A percentile compares a stretch with the other conserved stretches of the same genome.
Conservation (phyloP, 148 eudicot species). For the Chenopodium formosanum region DNA sequence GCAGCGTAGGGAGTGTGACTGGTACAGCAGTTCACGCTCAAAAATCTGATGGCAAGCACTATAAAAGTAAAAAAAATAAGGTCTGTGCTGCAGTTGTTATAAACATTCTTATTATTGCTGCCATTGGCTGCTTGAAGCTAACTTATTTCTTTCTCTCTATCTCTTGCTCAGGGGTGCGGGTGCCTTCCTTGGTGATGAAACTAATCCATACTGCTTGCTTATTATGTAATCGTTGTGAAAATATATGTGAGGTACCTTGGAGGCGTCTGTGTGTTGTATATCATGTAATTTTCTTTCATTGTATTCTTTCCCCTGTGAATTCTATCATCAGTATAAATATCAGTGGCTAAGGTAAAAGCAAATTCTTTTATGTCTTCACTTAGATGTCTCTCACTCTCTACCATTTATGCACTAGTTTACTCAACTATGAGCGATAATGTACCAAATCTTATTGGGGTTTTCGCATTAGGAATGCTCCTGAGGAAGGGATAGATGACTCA, state of each 20-base stretch:
- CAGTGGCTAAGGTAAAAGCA: background rate
- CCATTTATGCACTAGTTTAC: background rate
- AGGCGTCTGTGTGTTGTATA: constrained; percentile 23
- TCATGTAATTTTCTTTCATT: constrained; percentile 1
- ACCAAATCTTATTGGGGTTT: too few species aligned
- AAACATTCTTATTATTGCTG: background rate
- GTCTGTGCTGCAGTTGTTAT: constrained; percentile 30
- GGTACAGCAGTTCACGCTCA: constrained; percentile 35
- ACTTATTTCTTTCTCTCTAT: constrained; percentile 8
- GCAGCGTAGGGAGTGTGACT: constrained; percentile 48
- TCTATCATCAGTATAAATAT: background rate
- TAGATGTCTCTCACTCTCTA: background rate
- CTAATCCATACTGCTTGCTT: constrained; percentile 26
- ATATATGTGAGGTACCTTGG: constrained; percentile 7
- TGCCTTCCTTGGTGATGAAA: constrained; percentile 63
- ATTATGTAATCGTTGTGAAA: constrained; percentile 1
- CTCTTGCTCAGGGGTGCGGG: constrained; percentile 38
- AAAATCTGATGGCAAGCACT: constrained; percentile 40
- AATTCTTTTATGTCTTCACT: constrained; percentile 7
- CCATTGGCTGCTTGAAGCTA: background rate
- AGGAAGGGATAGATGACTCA: too few species aligned
- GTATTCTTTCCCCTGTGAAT: constrained; percentile 18
- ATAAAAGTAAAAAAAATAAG: constrained; percentile 41
- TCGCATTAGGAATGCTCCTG: too few species aligned
- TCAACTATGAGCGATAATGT: background rate